These are phyloP conservation scores for Kingdonia uniflora DNA, from an alignment of 164 flowering plant species.

Conservation along the genomic window DNA sequence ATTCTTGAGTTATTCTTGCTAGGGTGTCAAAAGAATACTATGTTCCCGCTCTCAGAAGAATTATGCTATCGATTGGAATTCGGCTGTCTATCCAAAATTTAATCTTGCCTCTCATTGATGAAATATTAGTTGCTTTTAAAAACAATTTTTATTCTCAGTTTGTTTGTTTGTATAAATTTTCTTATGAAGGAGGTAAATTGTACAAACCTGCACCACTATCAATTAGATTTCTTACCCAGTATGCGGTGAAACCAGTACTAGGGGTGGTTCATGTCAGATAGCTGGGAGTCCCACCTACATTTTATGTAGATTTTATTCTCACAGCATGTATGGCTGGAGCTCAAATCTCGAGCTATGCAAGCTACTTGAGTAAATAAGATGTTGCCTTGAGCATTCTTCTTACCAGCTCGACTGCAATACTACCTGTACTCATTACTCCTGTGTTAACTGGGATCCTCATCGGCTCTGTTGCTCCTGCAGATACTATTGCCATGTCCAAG, in stretches of 20 bases:
- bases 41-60: slow-evolving; percentile 99
- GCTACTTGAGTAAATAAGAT: slow-evolving; percentile 86
- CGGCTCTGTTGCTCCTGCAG: slow-evolving; percentile 90
- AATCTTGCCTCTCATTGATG: slow-evolving; percentile 82
- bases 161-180: background rate
- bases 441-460: slow-evolving; percentile 75
- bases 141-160: too few species aligned
- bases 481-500: slow-evolving; percentile 88
- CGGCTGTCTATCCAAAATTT: slow-evolving; percentile 75
- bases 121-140: background rate
- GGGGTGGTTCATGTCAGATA: slow-evolving; percentile 68
- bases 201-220: slow-evolving; percentile 89
- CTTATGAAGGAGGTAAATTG: too few species aligned
- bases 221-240: too few species aligned
- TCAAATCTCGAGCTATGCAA: slow-evolving; percentile 89
- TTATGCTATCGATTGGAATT: slow-evolving; percentile 93
- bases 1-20: too few species aligned
- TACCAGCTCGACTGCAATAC: slow-evolving; percentile 73
- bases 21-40: slow-evolving; percentile 91
- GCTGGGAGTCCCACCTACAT: slow-evolving; percentile 56
- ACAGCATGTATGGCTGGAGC: slow-evolving; percentile 91
- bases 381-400: slow-evolving; percentile 90
- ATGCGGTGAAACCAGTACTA: too few species aligned
- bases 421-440: slow-evolving; percentile 74
- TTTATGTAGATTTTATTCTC: too few species aligned